phyloP scores from a whole-genome alignment of 2,329 filamentous ascomycete species.

The Cordyceps cateniannulata region DNA sequence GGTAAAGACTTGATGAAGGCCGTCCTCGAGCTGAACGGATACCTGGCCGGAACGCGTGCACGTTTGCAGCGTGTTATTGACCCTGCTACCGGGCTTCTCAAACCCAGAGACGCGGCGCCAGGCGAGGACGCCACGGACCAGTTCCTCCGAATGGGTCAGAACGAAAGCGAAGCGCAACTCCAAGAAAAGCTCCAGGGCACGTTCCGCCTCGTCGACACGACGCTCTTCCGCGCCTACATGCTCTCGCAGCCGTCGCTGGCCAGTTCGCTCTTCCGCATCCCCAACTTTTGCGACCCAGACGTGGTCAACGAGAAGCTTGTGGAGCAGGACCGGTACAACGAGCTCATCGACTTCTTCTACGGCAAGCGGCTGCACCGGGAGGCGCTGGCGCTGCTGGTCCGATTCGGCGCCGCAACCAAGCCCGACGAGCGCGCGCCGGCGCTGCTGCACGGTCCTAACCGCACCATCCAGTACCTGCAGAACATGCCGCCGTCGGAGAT shows the following conservation, averaged over 20 bases:
- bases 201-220: constrained; percentile 85
- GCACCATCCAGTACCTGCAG: constrained; percentile 87
- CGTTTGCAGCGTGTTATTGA: constrained; percentile 57
- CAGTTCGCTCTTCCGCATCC: constrained; percentile 84
- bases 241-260: constrained; percentile 79
- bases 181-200: constrained; percentile 66
- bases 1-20: constrained; percentile 80
- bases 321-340: constrained; percentile 81
- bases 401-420: constrained; percentile 62
- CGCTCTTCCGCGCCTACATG: constrained; percentile 93
- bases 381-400: constrained; percentile 73
- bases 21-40: constrained; percentile 76
- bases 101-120: constrained; percentile 39
- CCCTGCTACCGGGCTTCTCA: constrained; percentile 55
- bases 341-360: constrained; percentile 95
- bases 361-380: constrained; percentile 90
- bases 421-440: constrained; percentile 42
- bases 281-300: constrained; percentile 94
- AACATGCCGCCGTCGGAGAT: constrained; percentile 80
- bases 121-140: constrained; percentile 48
- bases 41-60: constrained; percentile 77
- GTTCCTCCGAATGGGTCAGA: constrained; percentile 41
- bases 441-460: constrained; percentile 67
- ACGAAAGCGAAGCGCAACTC: constrained; percentile 53
- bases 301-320: constrained; percentile 92